Base-by-base conservation (phyloP, 2,329 filamentous ascomycete genomes). In the Neoarthrinium moseri region DNA sequence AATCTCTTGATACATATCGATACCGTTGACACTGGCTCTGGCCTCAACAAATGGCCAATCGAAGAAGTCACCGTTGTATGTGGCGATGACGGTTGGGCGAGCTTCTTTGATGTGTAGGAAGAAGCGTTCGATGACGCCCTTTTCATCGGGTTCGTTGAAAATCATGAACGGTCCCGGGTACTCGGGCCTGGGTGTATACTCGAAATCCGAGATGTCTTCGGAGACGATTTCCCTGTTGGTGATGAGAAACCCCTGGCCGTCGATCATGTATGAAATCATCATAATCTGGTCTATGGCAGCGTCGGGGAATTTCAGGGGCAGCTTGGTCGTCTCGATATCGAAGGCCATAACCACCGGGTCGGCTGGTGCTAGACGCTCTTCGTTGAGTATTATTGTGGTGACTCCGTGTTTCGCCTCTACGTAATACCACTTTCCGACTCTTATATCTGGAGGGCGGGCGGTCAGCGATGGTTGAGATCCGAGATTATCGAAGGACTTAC, bases 221-320 rank as follows among this genome's bases (percentile, higher is more conserved):
- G 92, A 96, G 8, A 99, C 91, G 50, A 99, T 95, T 63, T 97
- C 91, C 59, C 95, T 84, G 63, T 99, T 99, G 5, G 94, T 99
- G 67, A 99, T 97, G 27, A 99, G 75, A 58, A 97, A 99, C 4
- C 94, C 94, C 68, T 96, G 91, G 1, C 94, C 95, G 58, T 99
- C 94, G 59, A 99, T 97, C 95, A 99, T 99, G 73, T 99, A 99
- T 24, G 95, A 99, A 65, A 99, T 92, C 94, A 99, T 99, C 91
- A 99, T 99, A 62, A 99, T 87, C 65, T 96, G 92, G 69, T 99
- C 94, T 52, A 96, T 86, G 4, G 91, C 81, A 2, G 94, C 86
- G 63, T 99, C 95, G 21, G 94, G 95, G 57, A 99, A 99, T 66
- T 99, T 99, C 45, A 99, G 75, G 2, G 95, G 94, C 13, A 94